Evolutionary conservation across 2,329 filamentous ascomycete species (phyloP), one percentile per base, ranked within the genome.

Genomic region (Penicillium sp.): DNA sequence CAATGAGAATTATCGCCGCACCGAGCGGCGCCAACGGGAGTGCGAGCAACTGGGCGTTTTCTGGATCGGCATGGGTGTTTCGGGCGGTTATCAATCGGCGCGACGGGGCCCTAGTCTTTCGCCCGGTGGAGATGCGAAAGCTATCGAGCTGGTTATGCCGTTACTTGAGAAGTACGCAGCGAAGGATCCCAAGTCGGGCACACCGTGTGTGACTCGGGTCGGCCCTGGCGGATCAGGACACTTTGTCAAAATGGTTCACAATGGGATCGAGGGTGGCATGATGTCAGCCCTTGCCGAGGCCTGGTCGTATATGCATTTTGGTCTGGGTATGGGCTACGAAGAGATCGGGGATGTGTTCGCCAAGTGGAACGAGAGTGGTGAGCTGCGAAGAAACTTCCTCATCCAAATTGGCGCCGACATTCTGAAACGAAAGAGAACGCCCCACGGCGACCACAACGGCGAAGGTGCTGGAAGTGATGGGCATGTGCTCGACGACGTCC

Each of bases 171-270:
- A 71, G 27, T 74, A 84, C 31, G 76, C 82, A 0, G 82, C 82
- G 1, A 84, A 82, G 52, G 80, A 82, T 39, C 65, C 67, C 23
- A 63, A 61, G 42, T 67, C 77, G 3, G 79, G 78, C 1, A 73
- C 70, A 8, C 73, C 81, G 1, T 86, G 82, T 50, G 79, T 83
- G 0, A 76, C 68, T 0, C 70, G 73, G 17, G 72, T 83, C 32
- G 83, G 83, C 0, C 75, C 76, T 2, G 77, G 77, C 0, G 82
- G 83, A 1, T 74, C 77, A 1, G 83, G 83, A 0, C 83, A 87
- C 59, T 87, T 82, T 54, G 80, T 86, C 27, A 87, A 87, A 68
- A 87, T 86, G 81, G 74, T 86, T 3, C 83, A 87, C 58, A 86
- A 87, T 48, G 83, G 82, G 1, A 86, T 87, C 45, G 83, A 87